Conservation (phyloP, 495 filamentous ascomycete species). For the Hypoxylon crocopeplum region DNA sequence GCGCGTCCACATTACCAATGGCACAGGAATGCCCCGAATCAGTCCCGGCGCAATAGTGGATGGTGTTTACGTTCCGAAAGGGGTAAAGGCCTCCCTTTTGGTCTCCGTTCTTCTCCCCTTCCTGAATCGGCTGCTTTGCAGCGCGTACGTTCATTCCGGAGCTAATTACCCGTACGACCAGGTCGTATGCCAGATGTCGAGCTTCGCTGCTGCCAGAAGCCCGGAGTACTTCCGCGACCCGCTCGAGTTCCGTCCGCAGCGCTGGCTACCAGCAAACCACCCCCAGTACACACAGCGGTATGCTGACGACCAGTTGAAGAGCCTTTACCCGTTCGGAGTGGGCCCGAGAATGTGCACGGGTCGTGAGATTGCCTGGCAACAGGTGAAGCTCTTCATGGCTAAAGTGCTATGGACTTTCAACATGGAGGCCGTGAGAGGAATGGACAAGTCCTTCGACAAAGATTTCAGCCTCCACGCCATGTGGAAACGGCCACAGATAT, state of each 20-base stretch:
- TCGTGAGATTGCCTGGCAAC: conserved; percentile 34
- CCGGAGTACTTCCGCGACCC: conserved; percentile 18
- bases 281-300: conserved; percentile 11
- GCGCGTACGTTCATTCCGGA: no score
- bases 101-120: no score
- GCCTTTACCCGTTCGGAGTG: conserved; percentile 25
- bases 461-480: background rate
- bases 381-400: conserved; percentile 26
- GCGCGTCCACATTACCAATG: conserved; percentile 15
- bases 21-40: conserved; percentile 19
- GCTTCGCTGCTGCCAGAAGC: background rate
- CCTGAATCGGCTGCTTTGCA: no score
- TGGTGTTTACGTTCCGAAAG: conserved; percentile 32
- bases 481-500: background rate
- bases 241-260: conserved; percentile 14
- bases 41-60: conserved; percentile 35
- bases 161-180: background rate
- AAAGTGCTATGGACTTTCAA: conserved; percentile 37
- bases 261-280: conserved; percentile 20
- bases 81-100: conserved; percentile 9
- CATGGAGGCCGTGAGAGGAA: background rate
- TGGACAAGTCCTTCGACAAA: background rate
- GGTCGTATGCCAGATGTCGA: background rate
- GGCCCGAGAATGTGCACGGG: conserved; percentile 28
- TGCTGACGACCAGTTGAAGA: conserved; percentile 12